These are phyloP conservation scores for Mortierella sp. DNA, from an alignment of 371 early-diverging fungal species.

Conservation along the genomic window DNA sequence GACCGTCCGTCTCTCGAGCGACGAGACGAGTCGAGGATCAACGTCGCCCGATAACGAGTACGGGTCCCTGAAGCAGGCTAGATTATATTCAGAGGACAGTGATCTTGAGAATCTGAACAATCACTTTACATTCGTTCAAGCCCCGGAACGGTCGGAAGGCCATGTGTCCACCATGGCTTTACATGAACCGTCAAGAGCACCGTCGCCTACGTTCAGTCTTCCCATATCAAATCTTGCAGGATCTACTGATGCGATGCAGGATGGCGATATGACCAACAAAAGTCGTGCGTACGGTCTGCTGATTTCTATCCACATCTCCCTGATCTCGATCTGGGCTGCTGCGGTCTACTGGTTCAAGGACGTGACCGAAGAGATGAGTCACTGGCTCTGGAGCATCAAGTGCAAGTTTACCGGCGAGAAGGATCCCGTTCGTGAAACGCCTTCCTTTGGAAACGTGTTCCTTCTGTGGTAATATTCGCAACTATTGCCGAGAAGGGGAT, in stretches of 20 bases:
- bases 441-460: slow-evolving; percentile 45
- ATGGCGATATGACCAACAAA: neutral
- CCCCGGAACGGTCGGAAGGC: slow-evolving; percentile 9
- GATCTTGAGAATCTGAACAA: neutral
- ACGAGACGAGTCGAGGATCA: slow-evolving; percentile 21
- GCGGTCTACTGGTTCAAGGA: slow-evolving; percentile 31
- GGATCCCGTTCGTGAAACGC: slow-evolving; percentile 58
- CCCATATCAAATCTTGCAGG: slow-evolving; percentile 37
- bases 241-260: slow-evolving; percentile 8
- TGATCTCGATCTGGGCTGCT: slow-evolving; percentile 39
- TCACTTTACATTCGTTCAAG: neutral
- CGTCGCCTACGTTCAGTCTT: slow-evolving; percentile 38
- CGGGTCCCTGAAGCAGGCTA: neutral
- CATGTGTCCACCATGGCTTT: slow-evolving; percentile 42
- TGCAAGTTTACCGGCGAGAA: slow-evolving; percentile 48
- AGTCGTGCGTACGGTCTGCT: slow-evolving; percentile 5
- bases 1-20: slow-evolving; percentile 31
- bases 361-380: slow-evolving; percentile 31
- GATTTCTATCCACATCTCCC: slow-evolving; percentile 22
- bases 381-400: slow-evolving; percentile 50
- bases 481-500: neutral
- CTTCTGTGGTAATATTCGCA: slow-evolving; percentile 29
- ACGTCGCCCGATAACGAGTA: slow-evolving; percentile 5
- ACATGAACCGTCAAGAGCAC: slow-evolving; percentile 37
- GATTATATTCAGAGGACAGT: slow-evolving; percentile 5